Evolutionary conservation across 352 stramenopile species (phyloP).

Genomic region (Phytophthora tubulina): DNA sequence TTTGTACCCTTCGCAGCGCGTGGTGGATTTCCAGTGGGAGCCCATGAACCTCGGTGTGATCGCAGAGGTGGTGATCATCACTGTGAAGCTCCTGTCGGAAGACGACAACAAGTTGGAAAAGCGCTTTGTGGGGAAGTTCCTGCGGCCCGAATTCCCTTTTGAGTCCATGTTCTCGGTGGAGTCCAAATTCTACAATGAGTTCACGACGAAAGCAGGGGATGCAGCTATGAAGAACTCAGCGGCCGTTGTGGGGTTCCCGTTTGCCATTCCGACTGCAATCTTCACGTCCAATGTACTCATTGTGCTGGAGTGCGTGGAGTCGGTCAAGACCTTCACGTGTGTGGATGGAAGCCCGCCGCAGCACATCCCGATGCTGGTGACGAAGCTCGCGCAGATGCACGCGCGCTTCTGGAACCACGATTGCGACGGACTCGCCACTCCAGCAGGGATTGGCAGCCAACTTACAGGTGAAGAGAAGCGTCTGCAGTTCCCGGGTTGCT

Average conservation of each 20-base stretch:
- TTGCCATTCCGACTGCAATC: slow-evolving; percentile 59
- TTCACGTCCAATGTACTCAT: slow-evolving; percentile 80
- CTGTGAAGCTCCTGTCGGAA: slow-evolving; percentile 39
- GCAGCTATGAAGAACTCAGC: slow-evolving; percentile 33
- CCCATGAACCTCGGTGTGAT: slow-evolving; percentile 83
- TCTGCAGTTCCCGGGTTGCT: slow-evolving; percentile 70
- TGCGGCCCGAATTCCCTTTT: slow-evolving; percentile 82
- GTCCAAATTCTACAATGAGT: slow-evolving; percentile 75
- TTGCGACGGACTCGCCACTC: slow-evolving; percentile 50
- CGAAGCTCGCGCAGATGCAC: slow-evolving; percentile 74
- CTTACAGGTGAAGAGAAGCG: slow-evolving; percentile 68
- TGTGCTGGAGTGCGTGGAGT: slow-evolving; percentile 68
- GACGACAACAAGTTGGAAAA: slow-evolving; percentile 21
- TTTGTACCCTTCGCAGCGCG: slow-evolving; percentile 30
- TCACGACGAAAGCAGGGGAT: slow-evolving; percentile 36
- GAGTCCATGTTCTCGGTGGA: slow-evolving; percentile 86
- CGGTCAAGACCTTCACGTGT: slow-evolving; percentile 65
- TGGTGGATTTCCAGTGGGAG: slow-evolving; percentile 66
- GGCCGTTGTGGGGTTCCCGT: slow-evolving; percentile 51
- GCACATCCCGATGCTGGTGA: slow-evolving; percentile 54
- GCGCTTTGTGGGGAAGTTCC: slow-evolving; percentile 78
- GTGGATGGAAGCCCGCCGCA: slow-evolving; percentile 68
- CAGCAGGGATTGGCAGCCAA: slow-evolving; percentile 78
- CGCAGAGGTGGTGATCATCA: slow-evolving; percentile 74
- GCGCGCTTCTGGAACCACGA: slow-evolving; percentile 61